phyloP scores from a whole-genome alignment of 768 basidiomycete species.

The Hebeloma cylindrosporum region DNA sequence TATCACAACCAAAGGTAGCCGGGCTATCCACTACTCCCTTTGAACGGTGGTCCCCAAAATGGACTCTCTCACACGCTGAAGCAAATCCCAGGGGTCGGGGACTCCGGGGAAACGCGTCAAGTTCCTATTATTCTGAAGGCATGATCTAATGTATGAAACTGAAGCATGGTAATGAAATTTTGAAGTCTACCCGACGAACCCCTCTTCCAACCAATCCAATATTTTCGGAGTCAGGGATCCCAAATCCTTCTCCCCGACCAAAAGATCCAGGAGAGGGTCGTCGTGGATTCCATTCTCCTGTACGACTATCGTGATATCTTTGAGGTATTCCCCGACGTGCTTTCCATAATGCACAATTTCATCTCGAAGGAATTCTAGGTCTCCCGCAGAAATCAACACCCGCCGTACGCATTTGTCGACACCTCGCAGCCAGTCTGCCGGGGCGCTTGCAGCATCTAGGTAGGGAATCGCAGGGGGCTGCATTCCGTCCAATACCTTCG shows the following conservation, averaged over 20 bases:
- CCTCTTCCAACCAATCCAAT: constrained; percentile 19
- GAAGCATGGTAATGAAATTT: background rate
- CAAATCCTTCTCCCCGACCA: constrained; percentile 17
- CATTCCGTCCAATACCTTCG: constrained; percentile 18
- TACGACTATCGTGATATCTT: constrained; percentile 15
- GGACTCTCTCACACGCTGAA: too few relatives aligned
- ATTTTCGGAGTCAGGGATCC: constrained; percentile 20
- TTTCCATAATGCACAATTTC: constrained; percentile 26
- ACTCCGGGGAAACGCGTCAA: too few relatives aligned
- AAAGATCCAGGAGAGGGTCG: constrained; percentile 22
- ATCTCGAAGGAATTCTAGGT: constrained; percentile 27
- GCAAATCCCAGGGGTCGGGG: too few relatives aligned
- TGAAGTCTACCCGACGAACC: background rate
- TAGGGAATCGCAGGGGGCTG: constrained; percentile 20
- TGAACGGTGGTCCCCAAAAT: too few relatives aligned
- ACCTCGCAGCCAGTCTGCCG: constrained; percentile 30
- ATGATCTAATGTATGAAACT: background rate
- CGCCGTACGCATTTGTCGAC: constrained; percentile 22
- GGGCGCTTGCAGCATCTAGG: constrained; percentile 26
- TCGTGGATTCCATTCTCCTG: constrained; percentile 22
- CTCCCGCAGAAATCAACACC: constrained; percentile 30
- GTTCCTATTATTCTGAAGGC: background rate
- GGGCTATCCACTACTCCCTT: too few relatives aligned
- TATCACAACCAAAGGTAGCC: too few relatives aligned
- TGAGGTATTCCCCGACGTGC: constrained; percentile 11